Base-by-base conservation (phyloP, 192 early-diverging fungal species). In the Obelidium mucronatum region DNA sequence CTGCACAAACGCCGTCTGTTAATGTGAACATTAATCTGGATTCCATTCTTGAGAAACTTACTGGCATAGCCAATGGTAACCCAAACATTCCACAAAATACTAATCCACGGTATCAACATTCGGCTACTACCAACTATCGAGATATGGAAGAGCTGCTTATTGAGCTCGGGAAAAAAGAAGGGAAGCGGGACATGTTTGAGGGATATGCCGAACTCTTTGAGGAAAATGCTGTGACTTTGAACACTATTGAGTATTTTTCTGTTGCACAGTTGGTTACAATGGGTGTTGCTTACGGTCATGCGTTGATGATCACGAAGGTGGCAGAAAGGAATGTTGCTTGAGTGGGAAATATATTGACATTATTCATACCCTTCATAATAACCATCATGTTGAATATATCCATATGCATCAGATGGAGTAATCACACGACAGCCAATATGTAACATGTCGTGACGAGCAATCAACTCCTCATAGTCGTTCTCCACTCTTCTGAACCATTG, bases 341-440 rank as follows among this genome's bases (percentile, higher is more conserved):
- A 28, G 55, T 58, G 8, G 8, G 13, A 28, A 64, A 64, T 35
- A 39, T 13, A 64, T 35, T 34, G 5, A 39, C 28, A 64, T 64
- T 37, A 64, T 28, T 64, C 28, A 37, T 64, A 64, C 13, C 62
- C 62, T 6, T 64, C 62, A 64, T 35, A 64, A 64, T 64, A 64
- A 30, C 62, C 62, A 6, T 24, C 28, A 35, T 64, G n/a, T 40
- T 35, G 28, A 6, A 40, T 33, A 35, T 35, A 64, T 35, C 62
- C 62, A 13, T 64, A 24, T 6, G 35, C 62, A 64, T 64, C 62
- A 30, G 31, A 40, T 17, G n/a, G 28, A 64, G n/a, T n/a, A 35
- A 64, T 24, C 28, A 24, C 8, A 30, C n/a, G 17, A 35, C 31
- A 19, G 3, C 31, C 62, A 6, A 34, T 5, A 64, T 37, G 26